Evolutionary conservation across 345 rosid genomes (phyloP).

Genomic region (Eucalyptus albens): DNA sequence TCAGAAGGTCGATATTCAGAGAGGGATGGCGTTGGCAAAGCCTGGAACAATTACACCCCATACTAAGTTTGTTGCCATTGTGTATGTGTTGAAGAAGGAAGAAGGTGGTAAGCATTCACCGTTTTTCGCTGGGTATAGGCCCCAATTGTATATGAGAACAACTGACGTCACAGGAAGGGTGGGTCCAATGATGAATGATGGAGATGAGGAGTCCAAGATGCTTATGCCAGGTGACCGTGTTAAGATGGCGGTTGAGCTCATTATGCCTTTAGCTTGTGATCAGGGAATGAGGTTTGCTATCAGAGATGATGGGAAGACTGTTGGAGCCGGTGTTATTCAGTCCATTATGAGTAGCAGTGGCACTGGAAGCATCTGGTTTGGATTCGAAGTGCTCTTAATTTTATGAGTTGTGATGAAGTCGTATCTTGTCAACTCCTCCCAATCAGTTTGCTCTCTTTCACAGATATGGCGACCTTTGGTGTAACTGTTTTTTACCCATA

Average conservation of each 20-base stretch:
- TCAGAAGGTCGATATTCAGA: conserved; percentile 75
- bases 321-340: conserved; percentile 93
- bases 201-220: conserved; percentile 95
- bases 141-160: conserved; percentile 96
- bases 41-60: conserved; percentile 77
- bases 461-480: background rate
- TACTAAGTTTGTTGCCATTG: conserved; percentile 61
- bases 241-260: conserved; percentile 88
- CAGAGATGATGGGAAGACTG: conserved; percentile 93
- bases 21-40: conserved; percentile 97
- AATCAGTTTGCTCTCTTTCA: background rate
- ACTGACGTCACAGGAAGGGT: conserved; percentile 92
- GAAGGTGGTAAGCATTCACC: conserved; percentile 98
- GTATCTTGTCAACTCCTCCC: background rate
- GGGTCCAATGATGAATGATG: conserved; percentile 66
- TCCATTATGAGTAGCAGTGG: conserved; percentile 35
- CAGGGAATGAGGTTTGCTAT: conserved; percentile 98
- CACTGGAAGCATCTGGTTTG: background rate
- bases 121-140: conserved; percentile 76
- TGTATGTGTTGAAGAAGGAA: conserved; percentile 94
- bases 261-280: conserved; percentile 87
- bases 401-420: background rate
- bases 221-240: conserved; percentile 98
- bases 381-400: conserved; percentile 2
- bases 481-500: background rate